Evolutionary conservation across 805 yeast genomes (phyloP).

Genomic region (Suhomyces faveliae): DNA sequence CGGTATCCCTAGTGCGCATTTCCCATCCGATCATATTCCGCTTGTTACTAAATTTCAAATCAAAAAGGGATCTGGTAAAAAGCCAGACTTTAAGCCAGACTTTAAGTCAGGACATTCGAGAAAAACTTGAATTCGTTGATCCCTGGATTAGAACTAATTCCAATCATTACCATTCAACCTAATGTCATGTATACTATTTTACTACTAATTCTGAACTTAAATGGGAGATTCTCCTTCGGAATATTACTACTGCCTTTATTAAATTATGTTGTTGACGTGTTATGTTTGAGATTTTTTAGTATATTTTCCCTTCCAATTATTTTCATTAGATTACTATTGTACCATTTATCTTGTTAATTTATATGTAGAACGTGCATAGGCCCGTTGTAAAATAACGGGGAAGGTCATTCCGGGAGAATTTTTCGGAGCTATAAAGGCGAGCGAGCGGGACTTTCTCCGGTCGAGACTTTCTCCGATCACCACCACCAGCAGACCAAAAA

Average conservation of each 20-base stretch:
- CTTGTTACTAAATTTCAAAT: slow-evolving; percentile 75
- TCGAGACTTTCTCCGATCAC: too few species aligned
- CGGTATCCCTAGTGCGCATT: slow-evolving; percentile 92
- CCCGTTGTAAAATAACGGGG: background rate
- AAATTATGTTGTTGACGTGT: slow-evolving; percentile 1
- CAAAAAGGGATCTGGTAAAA: slow-evolving; percentile 43
- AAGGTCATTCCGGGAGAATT: background rate
- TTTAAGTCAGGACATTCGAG: slow-evolving; percentile 42
- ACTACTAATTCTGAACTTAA: background rate
- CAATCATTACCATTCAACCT: background rate
- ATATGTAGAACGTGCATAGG: background rate
- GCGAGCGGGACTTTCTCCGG: too few species aligned
- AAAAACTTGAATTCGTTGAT: slow-evolving; percentile 28
- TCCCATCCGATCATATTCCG: slow-evolving; percentile 95
- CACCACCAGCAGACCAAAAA: background rate
- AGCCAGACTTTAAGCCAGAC: slow-evolving; percentile 46
- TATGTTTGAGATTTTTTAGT: slow-evolving; percentile 2
- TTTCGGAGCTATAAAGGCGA: background rate
- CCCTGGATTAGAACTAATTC: background rate
- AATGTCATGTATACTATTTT: slow-evolving; percentile 5
- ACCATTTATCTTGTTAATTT: background rate
- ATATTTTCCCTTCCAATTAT: background rate
- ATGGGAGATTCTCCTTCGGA: background rate
- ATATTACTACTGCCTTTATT: background rate
- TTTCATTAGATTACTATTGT: background rate